Percentiles rank a stretch among this genome's conserved stretches.
These are phyloP conservation scores for Kodamaea kakaduensis DNA, from an alignment of 805 yeast genomes.

Conservation along the genomic window DNA sequence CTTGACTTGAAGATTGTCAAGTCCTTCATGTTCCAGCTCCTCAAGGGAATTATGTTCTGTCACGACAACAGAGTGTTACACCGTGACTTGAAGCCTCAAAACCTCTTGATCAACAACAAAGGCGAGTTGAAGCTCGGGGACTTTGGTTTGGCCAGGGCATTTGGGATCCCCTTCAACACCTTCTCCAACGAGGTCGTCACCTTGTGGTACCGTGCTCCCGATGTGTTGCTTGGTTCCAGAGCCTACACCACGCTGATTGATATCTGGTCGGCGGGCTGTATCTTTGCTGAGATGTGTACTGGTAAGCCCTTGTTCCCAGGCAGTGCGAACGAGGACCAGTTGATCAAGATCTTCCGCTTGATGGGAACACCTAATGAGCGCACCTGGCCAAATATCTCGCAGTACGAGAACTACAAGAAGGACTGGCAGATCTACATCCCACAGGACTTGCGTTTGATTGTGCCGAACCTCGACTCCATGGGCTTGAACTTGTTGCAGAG, in stretches of 20 bases:
- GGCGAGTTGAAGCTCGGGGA: constrained; percentile 94
- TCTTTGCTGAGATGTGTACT: constrained; percentile 97
- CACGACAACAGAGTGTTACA: constrained; percentile 83
- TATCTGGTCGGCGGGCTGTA: constrained; percentile 98
- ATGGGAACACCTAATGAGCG: constrained; percentile 96
- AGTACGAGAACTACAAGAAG: constrained; percentile 79
- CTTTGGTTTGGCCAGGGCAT: constrained; percentile 95
- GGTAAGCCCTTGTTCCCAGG: constrained; percentile 97
- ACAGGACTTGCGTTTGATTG: constrained; percentile 70
- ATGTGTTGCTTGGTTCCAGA: constrained; percentile 89
- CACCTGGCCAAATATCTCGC: constrained; percentile 96
- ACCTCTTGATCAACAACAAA: constrained; percentile 78
- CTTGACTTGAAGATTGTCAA: constrained; percentile 70
- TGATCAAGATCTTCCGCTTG: constrained; percentile 82
- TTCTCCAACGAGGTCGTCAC: constrained; percentile 97
- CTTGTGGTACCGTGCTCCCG: constrained; percentile 97
- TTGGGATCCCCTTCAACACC: constrained; percentile 96
- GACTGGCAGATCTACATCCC: constrained; percentile 84
- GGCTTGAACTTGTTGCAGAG: constrained; percentile 65
- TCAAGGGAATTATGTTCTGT: constrained; percentile 84
- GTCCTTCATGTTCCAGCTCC: constrained; percentile 89
- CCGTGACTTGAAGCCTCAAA: constrained; percentile 91
- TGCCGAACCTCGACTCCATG: constrained; percentile 65
- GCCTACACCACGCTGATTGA: constrained; percentile 96
- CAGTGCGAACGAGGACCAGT: constrained; percentile 91